Conservation (phyloP, 2,329 filamentous ascomycete species). For the Penicillium sp. region DNA sequence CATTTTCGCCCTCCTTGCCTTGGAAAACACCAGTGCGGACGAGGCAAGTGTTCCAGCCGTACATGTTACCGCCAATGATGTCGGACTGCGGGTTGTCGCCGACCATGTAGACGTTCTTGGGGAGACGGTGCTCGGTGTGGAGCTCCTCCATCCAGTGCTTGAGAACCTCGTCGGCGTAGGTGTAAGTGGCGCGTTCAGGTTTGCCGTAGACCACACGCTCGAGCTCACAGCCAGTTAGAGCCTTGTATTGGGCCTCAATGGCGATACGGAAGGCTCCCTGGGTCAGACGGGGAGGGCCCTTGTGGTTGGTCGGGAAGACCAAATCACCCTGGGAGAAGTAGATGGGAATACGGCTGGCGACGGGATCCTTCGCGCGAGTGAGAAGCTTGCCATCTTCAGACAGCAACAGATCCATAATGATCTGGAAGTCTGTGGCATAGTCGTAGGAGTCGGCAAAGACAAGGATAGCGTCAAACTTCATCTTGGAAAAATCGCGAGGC, state of each 20-base stretch:
- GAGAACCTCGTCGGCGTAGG: slow-evolving; percentile 73
- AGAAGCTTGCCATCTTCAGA: slow-evolving; percentile 66
- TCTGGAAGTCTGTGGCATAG: slow-evolving; percentile 73
- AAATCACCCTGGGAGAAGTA: slow-evolving; percentile 70
- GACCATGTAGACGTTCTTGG: slow-evolving; percentile 73
- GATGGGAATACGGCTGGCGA: slow-evolving; percentile 68
- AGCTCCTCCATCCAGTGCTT: slow-evolving; percentile 73
- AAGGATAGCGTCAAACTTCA: slow-evolving; percentile 72
- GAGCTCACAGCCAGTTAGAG: slow-evolving; percentile 67
- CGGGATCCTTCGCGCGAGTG: slow-evolving; percentile 66
- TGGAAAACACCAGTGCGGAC: slow-evolving; percentile 78
- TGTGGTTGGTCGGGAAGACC: slow-evolving; percentile 65
- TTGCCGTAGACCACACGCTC: slow-evolving; percentile 77
- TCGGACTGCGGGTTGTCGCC: slow-evolving; percentile 74
- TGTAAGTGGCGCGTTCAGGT: slow-evolving; percentile 74
- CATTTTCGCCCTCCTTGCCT: slow-evolving; percentile 64
- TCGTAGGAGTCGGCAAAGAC: slow-evolving; percentile 74
- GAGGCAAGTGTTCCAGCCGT: slow-evolving; percentile 78
- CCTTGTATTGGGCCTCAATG: slow-evolving; percentile 65
- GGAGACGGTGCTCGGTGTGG: slow-evolving; percentile 69
- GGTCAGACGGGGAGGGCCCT: slow-evolving; percentile 64
- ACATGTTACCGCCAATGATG: slow-evolving; percentile 76
- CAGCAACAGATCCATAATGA: slow-evolving; percentile 71
- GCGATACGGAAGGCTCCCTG: slow-evolving; percentile 75
- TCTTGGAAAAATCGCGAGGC: slow-evolving; percentile 70